phyloP scores from a whole-genome alignment of 805 yeast genomes.

The Suhomyces sp. region DNA sequence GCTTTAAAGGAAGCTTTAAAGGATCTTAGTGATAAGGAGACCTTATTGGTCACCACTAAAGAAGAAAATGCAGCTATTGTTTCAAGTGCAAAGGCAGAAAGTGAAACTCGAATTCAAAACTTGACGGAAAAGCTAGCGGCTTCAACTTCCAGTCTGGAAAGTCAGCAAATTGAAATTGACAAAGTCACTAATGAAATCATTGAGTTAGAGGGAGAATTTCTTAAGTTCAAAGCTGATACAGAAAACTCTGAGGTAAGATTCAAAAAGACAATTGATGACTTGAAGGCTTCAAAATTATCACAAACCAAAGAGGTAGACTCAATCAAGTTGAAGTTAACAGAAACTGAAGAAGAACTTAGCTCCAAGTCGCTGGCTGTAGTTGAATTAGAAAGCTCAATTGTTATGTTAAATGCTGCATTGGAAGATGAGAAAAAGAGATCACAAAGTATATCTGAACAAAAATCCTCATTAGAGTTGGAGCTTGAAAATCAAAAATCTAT shows the following conservation, averaged over 20 bases:
- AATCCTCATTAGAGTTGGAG: not conserved
- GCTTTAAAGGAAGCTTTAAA: too few species aligned
- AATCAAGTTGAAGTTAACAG: slow-evolving; percentile 15
- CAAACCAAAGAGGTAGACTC: slow-evolving; percentile 17
- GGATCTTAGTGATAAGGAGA: too few species aligned
- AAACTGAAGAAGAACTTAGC: slow-evolving; percentile 27
- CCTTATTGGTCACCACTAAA: too few species aligned
- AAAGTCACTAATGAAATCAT: not conserved
- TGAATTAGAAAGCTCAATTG: not conserved
- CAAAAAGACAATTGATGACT: not conserved
- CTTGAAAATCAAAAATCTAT: too few species aligned
- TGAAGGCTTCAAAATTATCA: slow-evolving; percentile 1
- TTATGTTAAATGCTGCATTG: not conserved
- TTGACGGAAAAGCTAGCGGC: not conserved
- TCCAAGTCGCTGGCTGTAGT: not conserved
- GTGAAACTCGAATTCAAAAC: not conserved
- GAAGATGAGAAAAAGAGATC: not conserved
- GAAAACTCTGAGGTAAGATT: slow-evolving; percentile 1
- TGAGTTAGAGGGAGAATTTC: not conserved
- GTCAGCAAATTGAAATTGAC: not conserved
- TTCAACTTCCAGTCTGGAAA: not conserved
- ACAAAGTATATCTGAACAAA: not conserved
- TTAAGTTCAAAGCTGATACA: not conserved
- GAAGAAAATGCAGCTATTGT: not conserved
- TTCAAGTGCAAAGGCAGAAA: too few species aligned